Evolutionary conservation across 2,329 filamentous ascomycete genomes (phyloP).

Genomic region (Aspergillus fumigatus): DNA sequence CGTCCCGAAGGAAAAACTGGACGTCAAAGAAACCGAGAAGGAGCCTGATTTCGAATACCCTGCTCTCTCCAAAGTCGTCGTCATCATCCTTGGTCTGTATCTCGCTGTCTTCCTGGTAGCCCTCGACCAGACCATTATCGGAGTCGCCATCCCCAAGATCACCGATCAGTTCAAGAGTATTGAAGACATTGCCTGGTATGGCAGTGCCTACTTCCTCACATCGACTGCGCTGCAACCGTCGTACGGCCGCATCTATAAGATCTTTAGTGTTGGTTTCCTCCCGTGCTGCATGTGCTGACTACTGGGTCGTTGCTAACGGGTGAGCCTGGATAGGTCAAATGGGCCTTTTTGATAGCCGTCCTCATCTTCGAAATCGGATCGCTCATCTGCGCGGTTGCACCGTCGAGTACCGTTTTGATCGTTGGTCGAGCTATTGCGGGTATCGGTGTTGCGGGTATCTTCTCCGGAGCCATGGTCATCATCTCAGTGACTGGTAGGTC

Average conservation of each 20-base stretch:
- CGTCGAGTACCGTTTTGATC: conserved; percentile 30
- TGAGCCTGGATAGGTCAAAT: conserved; percentile 37
- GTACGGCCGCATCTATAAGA: conserved; percentile 54
- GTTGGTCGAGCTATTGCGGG: conserved; percentile 36
- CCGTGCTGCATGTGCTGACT: conserved; percentile 16
- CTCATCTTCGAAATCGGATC: conserved; percentile 38
- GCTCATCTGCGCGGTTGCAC: conserved; percentile 33
- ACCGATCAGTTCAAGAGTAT: conserved; percentile 19
- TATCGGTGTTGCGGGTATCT: conserved; percentile 33
- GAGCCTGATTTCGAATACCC: conserved; percentile 13
- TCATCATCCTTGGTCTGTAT: conserved; percentile 21
- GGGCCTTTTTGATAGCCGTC: conserved; percentile 30
- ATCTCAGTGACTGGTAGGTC: conserved; percentile 18
- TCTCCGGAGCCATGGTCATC: conserved; percentile 23
- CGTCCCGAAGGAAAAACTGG: neutral
- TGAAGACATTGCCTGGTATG: conserved; percentile 62
- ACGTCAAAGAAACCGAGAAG: neutral
- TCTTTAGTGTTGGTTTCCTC: conserved; percentile 12
- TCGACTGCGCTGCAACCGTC: conserved; percentile 4
- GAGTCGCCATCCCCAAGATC: conserved; percentile 21
- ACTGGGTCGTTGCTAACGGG: conserved; percentile 32
- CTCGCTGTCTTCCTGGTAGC: conserved; percentile 24
- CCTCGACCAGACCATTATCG: conserved; percentile 41
- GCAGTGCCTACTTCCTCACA: conserved; percentile 42
- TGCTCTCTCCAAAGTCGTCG: conserved; percentile 12